Percentiles rank a stretch among this genome's conserved stretches.
These are phyloP conservation scores for Macrolepiota fuliginosa DNA, from an alignment of 768 basidiomycete species.

Conservation along the genomic window DNA sequence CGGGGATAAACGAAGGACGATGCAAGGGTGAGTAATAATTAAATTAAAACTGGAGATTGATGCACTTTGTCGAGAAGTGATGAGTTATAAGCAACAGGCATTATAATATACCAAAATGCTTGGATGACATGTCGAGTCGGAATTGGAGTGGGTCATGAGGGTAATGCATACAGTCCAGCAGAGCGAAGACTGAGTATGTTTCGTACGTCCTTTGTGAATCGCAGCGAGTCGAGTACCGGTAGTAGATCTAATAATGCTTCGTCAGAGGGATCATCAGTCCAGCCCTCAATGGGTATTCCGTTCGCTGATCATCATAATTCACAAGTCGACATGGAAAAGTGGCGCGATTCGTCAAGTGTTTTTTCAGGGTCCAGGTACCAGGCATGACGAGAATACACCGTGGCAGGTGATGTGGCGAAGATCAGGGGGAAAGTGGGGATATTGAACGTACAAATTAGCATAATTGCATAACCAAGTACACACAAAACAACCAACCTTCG, in stretches of 20 bases:
- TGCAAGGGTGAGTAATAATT: not conserved
- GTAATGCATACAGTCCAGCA: slow-evolving; percentile 31
- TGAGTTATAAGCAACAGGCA: not conserved
- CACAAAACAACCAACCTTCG: slow-evolving; percentile 62
- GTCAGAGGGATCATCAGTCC: slow-evolving; percentile 97
- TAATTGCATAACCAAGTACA: not conserved
- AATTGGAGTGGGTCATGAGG: slow-evolving; percentile 24
- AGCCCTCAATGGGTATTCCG: slow-evolving; percentile 98
- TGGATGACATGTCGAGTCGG: not conserved
- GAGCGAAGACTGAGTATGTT: slow-evolving; percentile 75
- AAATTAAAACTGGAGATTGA: not conserved
- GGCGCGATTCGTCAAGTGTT: not conserved
- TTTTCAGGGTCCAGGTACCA: not conserved
- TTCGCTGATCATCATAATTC: slow-evolving; percentile 59
- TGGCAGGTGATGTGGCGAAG: slow-evolving; percentile 1
- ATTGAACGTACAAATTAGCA: not conserved
- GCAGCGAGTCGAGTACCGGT: slow-evolving; percentile 91
- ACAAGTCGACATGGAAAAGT: not conserved
- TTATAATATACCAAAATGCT: slow-evolving; percentile 5
- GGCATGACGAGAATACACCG: not conserved
- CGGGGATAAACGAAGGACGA: not conserved
- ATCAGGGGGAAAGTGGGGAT: not conserved
- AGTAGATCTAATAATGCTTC: slow-evolving; percentile 94
- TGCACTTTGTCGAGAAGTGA: not conserved
- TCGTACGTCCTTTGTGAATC: slow-evolving; percentile 95